phyloP scores from a whole-genome alignment of 2,329 filamentous ascomycete species.

The Cadophora sp. region DNA sequence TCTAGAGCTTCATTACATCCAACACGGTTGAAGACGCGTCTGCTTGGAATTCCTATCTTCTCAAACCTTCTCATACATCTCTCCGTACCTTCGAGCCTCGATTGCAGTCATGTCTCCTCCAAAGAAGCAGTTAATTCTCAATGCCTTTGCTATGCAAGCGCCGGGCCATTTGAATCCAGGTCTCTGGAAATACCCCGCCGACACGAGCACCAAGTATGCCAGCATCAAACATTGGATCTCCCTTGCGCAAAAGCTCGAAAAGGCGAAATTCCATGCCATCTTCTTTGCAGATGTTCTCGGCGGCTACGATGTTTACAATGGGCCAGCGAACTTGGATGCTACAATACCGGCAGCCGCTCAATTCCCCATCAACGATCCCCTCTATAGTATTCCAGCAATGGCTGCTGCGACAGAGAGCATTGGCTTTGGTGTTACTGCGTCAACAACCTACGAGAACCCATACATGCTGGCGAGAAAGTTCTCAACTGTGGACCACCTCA shows the following conservation, averaged over 20 bases:
- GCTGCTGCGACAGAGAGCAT: constrained; percentile 70
- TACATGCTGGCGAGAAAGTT: constrained; percentile 38
- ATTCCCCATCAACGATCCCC: constrained; percentile 74
- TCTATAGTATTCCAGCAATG: constrained; percentile 70
- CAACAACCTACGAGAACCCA: constrained; percentile 66
- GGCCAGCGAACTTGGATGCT: constrained; percentile 63
- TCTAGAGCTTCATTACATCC: not conserved
- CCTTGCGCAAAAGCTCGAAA: constrained; percentile 64
- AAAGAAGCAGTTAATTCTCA: constrained; percentile 55
- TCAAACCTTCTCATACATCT: not conserved
- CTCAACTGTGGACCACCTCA: constrained; percentile 49
- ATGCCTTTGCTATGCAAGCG: constrained; percentile 57
- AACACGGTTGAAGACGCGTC: not conserved
- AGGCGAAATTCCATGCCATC: constrained; percentile 68
- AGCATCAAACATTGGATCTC: constrained; percentile 66
- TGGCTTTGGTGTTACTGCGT: constrained; percentile 72
- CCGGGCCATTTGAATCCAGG: constrained; percentile 61
- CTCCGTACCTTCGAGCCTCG: not conserved
- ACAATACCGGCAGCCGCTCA: constrained; percentile 69
- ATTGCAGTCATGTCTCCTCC: constrained; percentile 27
- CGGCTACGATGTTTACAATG: constrained; percentile 73
- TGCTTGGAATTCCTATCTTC: not conserved
- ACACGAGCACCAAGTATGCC: constrained; percentile 67
- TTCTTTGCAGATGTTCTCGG: constrained; percentile 73
- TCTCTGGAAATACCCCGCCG: constrained; percentile 68